Evolutionary conservation across 1,139 yeast genomes (phyloP), one percentile per base, ranked within the genome.

Genomic region (Kodamaea derodonti): DNA sequence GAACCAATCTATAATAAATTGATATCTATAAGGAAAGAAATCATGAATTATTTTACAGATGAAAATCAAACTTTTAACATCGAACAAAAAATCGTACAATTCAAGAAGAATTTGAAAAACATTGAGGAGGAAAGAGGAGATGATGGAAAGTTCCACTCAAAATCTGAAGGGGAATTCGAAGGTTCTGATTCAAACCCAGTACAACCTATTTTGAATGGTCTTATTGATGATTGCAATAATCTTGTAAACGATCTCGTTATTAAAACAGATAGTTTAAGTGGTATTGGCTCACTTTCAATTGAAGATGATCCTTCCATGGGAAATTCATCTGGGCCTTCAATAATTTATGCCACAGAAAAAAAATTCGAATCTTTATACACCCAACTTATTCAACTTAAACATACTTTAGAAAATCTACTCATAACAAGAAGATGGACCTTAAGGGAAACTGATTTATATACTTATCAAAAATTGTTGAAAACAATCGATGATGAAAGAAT

Each of bases 391-490:
- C 77, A 73, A 30, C 69, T 87, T 47, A 86, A 87, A 57, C 69
- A 77, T 17, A 81, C 80, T 14, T 68, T 92, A 42, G 95, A 86
- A 49, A 86, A 85, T 47, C 65, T 92, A 46, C 69, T 88, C 45
- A 78, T 92, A 24, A 92, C 98, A 3, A 80, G 96, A 61, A 77
- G 97, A 57, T 92, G 98, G 98, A 90, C 97, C 2, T 69, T 92
- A 60, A 77, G 98, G 52, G 95, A 88, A 53, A 92, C 97, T 0
- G 98, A 92, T 60, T 69, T 92, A 46, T 92, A 84, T 61, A 72
- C 74, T 35, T 90, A 84, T 56, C 95, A 88, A 58, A 78, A 81
- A 51, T 71, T 70, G 43, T 65, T 90, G 43, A 80, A 80, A 49
- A 74, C 72, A 38, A 80, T 90, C 43, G 96, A 90, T 53, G 82